Conservation (phyloP, 2,329 filamentous ascomycete species). For the Akanthomyces uredinophilus region DNA sequence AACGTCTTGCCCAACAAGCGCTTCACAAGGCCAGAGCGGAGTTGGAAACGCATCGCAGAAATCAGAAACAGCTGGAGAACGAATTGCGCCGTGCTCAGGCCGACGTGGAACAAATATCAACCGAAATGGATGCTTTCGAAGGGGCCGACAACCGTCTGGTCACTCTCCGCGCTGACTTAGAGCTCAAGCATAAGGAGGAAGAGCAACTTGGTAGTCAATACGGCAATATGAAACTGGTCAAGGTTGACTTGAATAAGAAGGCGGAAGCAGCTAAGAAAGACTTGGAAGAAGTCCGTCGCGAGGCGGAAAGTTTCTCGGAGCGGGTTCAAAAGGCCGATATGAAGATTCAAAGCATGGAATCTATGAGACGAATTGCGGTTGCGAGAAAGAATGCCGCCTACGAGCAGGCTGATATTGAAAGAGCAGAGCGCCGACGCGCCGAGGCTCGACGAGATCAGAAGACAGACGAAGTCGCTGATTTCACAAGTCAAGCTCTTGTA, state of each 20-base stretch:
- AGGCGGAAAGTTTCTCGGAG: slow-evolving; percentile 37
- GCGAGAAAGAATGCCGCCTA: slow-evolving; percentile 58
- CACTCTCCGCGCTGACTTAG: slow-evolving; percentile 52
- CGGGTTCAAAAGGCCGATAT: slow-evolving; percentile 51
- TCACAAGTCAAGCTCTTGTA: slow-evolving; percentile 47
- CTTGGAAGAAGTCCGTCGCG: slow-evolving; percentile 27
- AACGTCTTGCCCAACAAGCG: slow-evolving; percentile 42
- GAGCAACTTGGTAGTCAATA: slow-evolving; percentile 51
- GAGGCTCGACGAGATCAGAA: slow-evolving; percentile 45
- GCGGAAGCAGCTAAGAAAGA: slow-evolving; percentile 36
- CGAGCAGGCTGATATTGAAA: slow-evolving; percentile 44
- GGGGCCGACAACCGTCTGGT: slow-evolving; percentile 64
- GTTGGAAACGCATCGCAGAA: slow-evolving; percentile 38
- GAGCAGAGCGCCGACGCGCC: slow-evolving; percentile 38
- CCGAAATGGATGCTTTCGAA: slow-evolving; percentile 61
- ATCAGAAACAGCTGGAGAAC: slow-evolving; percentile 41
- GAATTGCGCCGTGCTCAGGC: slow-evolving; percentile 57
- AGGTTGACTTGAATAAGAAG: slow-evolving; percentile 41
- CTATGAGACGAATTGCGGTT: slow-evolving; percentile 49
- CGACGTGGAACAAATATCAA: slow-evolving; percentile 43
- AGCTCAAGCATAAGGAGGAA: slow-evolving; percentile 44
- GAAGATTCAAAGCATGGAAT: slow-evolving; percentile 44
- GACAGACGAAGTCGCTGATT: slow-evolving; percentile 45
- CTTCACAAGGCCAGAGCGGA: slow-evolving; percentile 44
- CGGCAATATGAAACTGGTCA: slow-evolving; percentile 45